Percentiles rank a stretch among this genome's conserved stretches.
These are phyloP conservation scores for Homolaphlyctis polyrhiza DNA, from an alignment of 371 early-diverging fungal species.

Conservation along the genomic window DNA sequence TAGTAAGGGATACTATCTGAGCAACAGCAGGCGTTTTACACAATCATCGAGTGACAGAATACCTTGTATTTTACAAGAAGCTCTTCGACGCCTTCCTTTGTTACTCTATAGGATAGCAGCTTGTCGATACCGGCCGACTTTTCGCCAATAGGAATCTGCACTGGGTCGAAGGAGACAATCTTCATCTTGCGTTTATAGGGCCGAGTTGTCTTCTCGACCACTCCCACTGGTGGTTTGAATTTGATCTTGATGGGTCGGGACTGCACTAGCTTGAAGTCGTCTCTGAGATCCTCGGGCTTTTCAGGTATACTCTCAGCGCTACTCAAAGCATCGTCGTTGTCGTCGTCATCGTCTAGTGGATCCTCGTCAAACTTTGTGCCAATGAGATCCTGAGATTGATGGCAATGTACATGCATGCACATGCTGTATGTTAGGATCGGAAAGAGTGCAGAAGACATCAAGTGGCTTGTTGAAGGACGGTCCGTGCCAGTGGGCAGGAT, in stretches of 20 bases:
- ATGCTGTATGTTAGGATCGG: too few relatives aligned
- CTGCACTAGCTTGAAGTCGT: neutral
- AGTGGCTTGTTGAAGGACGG: too few relatives aligned
- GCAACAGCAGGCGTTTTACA: neutral
- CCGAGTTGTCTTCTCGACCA: neutral
- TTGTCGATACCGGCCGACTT: conserved; percentile 54
- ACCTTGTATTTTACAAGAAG: conserved; percentile 70
- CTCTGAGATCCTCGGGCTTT: neutral
- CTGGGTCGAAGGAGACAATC: conserved; percentile 54
- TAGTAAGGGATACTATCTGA: neutral
- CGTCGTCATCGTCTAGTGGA: conserved; percentile 11
- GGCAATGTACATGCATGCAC: too few relatives aligned
- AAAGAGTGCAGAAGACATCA: too few relatives aligned
- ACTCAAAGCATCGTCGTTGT: conserved; percentile 10
- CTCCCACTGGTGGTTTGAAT: neutral
- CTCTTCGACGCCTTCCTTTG: conserved; percentile 42
- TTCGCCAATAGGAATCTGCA: conserved; percentile 69
- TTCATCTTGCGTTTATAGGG: conserved; percentile 2
- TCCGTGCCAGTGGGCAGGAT: too few relatives aligned
- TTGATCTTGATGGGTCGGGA: neutral
- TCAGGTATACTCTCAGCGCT: neutral
- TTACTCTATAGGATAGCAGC: conserved; percentile 49
- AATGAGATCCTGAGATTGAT: neutral
- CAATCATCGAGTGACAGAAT: too few relatives aligned
- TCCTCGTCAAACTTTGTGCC: conserved; percentile 4